Evolutionary conservation across 2,329 filamentous ascomycete species (phyloP), one percentile per base, ranked within the genome.

Genomic region (Proliferodiscus dingleyae): DNA sequence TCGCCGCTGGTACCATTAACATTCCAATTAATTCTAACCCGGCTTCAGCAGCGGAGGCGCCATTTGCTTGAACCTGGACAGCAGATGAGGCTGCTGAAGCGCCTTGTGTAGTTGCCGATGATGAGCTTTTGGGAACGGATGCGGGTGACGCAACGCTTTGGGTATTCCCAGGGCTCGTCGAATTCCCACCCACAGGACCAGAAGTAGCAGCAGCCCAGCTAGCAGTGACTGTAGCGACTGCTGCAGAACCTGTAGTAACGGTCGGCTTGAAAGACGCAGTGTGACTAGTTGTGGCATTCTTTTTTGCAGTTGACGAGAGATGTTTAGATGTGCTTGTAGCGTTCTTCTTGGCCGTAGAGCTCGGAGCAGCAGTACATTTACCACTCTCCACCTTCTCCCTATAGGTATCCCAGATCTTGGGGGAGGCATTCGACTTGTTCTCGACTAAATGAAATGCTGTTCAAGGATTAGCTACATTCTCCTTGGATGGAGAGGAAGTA

Each of bases 341-440:
- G n/a, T n/a, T n/a, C n/a, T n/a, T n/a, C n/a, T n/a, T n/a, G n/a
- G n/a, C n/a, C n/a, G n/a, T n/a, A n/a, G n/a, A n/a, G n/a, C n/a
- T n/a, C n/a, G n/a, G n/a, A n/a, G n/a, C n/a, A n/a, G n/a, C n/a
- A n/a, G n/a, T n/a, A n/a, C n/a, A n/a, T n/a, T n/a, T n/a, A n/a
- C n/a, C n/a, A n/a, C n/a, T n/a, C n/a, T n/a, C n/a, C n/a, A n/a
- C n/a, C n/a, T n/a, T n/a, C n/a, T n/a, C n/a, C n/a, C n/a, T n/a
- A n/a, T n/a, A n/a, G 26, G 13, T 13, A 28, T 7, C 13, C 42
- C 42, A 44, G 18, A 37, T 18, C 16, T 37, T 45, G n/a, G 36
- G 15, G 10, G n/a, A 13, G 13, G 22, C 9, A 22, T 28, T 26
- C 16, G 30, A 24, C 15, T 18, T 39, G 10, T 29, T 16, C 8